Conservation (phyloP, 2,329 filamentous ascomycete species). For the Hypoxylon sp. region DNA sequence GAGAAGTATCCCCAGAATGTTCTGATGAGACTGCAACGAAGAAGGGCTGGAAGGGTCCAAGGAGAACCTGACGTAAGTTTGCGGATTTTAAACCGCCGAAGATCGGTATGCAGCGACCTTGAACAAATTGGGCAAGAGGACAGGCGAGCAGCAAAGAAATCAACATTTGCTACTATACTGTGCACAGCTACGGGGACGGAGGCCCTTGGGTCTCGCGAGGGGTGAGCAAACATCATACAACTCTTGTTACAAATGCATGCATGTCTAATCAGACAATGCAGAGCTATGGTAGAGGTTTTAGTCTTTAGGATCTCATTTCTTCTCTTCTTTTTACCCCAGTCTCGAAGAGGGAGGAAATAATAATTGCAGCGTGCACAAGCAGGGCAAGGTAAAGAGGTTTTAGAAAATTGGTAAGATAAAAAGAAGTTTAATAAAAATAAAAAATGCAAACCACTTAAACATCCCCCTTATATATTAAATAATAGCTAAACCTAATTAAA, state of each 20-base stretch:
- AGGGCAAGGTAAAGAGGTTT: neutral
- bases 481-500: too few relatives aligned
- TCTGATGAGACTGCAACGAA: slow-evolving; percentile 28
- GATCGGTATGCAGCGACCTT: slow-evolving; percentile 43
- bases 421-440: slow-evolving; percentile 11
- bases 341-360: slow-evolving; percentile 4
- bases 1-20: slow-evolving; percentile 32
- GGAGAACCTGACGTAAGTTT: slow-evolving; percentile 45
- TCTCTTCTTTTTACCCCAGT: neutral
- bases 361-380: neutral
- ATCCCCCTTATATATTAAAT: too few relatives aligned
- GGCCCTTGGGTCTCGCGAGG: neutral
- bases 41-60: slow-evolving; percentile 39
- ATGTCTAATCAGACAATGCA: slow-evolving; percentile 4
- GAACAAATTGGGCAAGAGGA: slow-evolving; percentile 46
- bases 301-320: neutral
- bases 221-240: slow-evolving; percentile 20
- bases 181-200: slow-evolving; percentile 11
- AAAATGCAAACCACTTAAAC: too few relatives aligned
- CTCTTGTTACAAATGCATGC: slow-evolving; percentile 20
- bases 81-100: slow-evolving; percentile 42
- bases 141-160: slow-evolving; percentile 39
- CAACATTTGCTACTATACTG: slow-evolving; percentile 16
- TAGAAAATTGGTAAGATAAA: neutral
- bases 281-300: slow-evolving; percentile 1